Conservation (phyloP, 192 early-diverging fungal genomes). For the Podila verticillata region DNA sequence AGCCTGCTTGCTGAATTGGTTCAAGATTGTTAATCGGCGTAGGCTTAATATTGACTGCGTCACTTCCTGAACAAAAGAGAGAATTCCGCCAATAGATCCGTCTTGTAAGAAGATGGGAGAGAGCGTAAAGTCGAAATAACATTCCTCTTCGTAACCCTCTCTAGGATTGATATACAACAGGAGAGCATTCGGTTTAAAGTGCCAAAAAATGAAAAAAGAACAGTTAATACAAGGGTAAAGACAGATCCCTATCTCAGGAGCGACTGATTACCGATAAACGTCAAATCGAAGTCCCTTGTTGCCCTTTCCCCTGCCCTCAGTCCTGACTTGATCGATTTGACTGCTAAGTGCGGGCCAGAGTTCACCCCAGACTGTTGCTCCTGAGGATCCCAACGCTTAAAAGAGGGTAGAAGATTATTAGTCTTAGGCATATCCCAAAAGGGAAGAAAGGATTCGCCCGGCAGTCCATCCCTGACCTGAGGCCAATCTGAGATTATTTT, state of each 20-base stretch:
- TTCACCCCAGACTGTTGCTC: slow-evolving; percentile 35
- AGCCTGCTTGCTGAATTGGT: slow-evolving; percentile 48
- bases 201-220: slow-evolving; percentile 1
- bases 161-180: slow-evolving; percentile 8
- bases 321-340: slow-evolving; percentile 14
- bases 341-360: slow-evolving; percentile 32
- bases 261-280: slow-evolving; percentile 29
- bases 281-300: slow-evolving; percentile 35
- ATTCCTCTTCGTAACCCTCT: slow-evolving; percentile 52
- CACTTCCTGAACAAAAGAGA: slow-evolving; percentile 46
- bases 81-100: slow-evolving; percentile 37
- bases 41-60: slow-evolving; percentile 41
- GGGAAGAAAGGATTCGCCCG: too few relatives aligned
- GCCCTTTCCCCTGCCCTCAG: slow-evolving; percentile 12
- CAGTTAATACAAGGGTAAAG: too few relatives aligned
- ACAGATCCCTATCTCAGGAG: too few relatives aligned
- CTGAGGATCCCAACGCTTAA: slow-evolving; percentile 40
- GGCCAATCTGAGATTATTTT: too few relatives aligned
- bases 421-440: too few relatives aligned
- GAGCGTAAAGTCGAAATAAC: slow-evolving; percentile 53
- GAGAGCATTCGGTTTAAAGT: background rate
- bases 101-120: slow-evolving; percentile 45
- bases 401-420: too few relatives aligned
- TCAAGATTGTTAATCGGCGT: slow-evolving; percentile 44
- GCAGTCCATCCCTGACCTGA: too few relatives aligned